A percentile compares a stretch with the other conserved stretches of the same genome.
These are phyloP conservation scores for Ascochyta clinopodiicola DNA, from an alignment of 2,329 filamentous ascomycete genomes.

Conservation along the genomic window DNA sequence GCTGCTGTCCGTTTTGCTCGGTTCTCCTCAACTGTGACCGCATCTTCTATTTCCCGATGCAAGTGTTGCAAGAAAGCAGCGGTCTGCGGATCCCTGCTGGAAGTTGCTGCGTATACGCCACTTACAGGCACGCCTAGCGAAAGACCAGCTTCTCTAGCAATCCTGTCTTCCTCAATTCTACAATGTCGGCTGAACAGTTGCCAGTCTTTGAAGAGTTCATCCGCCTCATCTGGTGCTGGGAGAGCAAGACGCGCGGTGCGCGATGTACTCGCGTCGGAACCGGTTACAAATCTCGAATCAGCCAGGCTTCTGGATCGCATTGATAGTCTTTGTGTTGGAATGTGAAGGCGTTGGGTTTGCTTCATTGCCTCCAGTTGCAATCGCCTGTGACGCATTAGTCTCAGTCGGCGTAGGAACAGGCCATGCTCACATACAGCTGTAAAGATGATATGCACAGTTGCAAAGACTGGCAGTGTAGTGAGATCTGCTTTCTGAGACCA, in stretches of 20 bases:
- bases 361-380: constrained; percentile 39
- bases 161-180: constrained; percentile 36
- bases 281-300: constrained; percentile 33
- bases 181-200: constrained; percentile 38
- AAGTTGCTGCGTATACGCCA: constrained; percentile 22
- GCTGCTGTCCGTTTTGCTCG: constrained; percentile 35
- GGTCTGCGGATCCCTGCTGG: constrained; percentile 31
- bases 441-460: constrained; percentile 43
- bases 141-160: constrained; percentile 27
- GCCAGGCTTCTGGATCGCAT: constrained; percentile 33
- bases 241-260: constrained; percentile 27
- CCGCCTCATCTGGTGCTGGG: constrained; percentile 34
- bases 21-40: constrained; percentile 41
- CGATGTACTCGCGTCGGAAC: constrained; percentile 26
- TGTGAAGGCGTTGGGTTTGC: constrained; percentile 26
- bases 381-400: constrained; percentile 29
- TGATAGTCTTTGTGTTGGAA: constrained; percentile 18
- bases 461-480: constrained; percentile 39
- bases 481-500: constrained; percentile 36
- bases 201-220: constrained; percentile 42
- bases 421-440: constrained; percentile 29
- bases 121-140: constrained; percentile 31
- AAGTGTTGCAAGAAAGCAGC: constrained; percentile 38
- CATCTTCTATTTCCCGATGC: constrained; percentile 39
- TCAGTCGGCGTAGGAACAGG: background rate